Base-by-base conservation (phyloP, 768 basidiomycete species). In the Mycena rosella region DNA sequence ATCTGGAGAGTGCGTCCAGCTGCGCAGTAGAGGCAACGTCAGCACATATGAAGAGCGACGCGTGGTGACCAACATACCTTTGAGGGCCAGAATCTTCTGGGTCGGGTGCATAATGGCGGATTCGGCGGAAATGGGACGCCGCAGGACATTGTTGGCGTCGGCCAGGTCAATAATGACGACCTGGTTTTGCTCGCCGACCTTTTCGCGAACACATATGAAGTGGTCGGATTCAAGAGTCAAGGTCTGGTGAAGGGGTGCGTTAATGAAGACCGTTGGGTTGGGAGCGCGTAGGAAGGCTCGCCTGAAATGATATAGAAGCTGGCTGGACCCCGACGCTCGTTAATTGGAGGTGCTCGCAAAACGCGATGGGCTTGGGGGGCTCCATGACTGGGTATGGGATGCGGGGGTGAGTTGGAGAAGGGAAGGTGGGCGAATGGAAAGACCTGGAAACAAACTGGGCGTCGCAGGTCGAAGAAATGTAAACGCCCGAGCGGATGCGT, bases 141-240 rank as follows among this genome's bases (percentile, higher is more conserved):
- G 91, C 62, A 96, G 88, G 74, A 99, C 94, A 91, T 97, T 95
- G 84, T 98, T 98, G 74, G 96, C 95, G 80, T 99, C 95, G 68
- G 92, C 85, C 70, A 99, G 91, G 90, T 99, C 97, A 77, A 99
- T 93, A 77, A 99, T 99, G 78, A 98, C 97, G 70, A 99, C 98
- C 82, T 98, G 96, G 81, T 97, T 96, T 76, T 95, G 91, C 71
- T 96, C 96, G 75, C 93, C 91, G 76, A 95, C 88, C 80, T 96
- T 96, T 84, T 99, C 97, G 63, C 97, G 93, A 68, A 99, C 90
- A 79, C 98, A 99, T 74, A 99, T 98, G 82, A 94, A 99, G 79
- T 95, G 94, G 85, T 99, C 98, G 71, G 95, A 97, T 83, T 99
- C 96, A 72, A 99, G 86, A 7, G 98, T 98, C 72, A 99, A 83